Base-by-base conservation (phyloP, 371 early-diverging fungal genomes). In the Mucor velutinosus region DNA sequence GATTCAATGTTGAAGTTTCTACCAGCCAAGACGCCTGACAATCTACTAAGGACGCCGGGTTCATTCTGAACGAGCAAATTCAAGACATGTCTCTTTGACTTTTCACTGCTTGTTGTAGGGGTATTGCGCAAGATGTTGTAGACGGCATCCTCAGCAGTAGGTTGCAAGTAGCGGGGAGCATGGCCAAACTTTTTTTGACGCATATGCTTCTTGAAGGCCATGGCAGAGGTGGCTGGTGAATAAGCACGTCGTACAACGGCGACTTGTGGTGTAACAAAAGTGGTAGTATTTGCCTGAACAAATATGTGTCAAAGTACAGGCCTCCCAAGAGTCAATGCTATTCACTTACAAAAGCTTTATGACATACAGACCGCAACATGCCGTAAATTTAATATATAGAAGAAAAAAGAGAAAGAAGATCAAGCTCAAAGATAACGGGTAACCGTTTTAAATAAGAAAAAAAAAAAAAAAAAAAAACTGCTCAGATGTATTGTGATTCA, bases 1-100 rank as follows among this genome's bases (percentile, higher is more conserved):
- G 95, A 94, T 74, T 98, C 97, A 77, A 98, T 98, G 78, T 97
- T 98, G 82, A 97, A 97, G 1, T 96, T 95, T 58, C 99, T 87
- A 33, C 91, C 97, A n/a, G 99, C 97, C 73, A 98, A 80, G 65
- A 95, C 92, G 19, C 99, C 94, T 10, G 94, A 92, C 17, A 96
- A 90, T 68, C 97, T 88, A 59, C 94, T 92, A 55, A 98, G 83
- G 10, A 98, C 97, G 61, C 99, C 99, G 21, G 97, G 96, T 78
- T 97, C 97, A 78, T 98, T 95, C 66, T 94, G 92, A 60, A 97
- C 97, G 49, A 98, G 87, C 72, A 95, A 94, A 83, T 94, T 96
- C 63, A 98, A 86, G 62, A 96, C 86, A 77, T 97, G 97, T 19
- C 95, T 89, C 56, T 85, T 80, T 60, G 82, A 81, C 25, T 77